phyloP scores from a whole-genome alignment of 1,284 basidiomycete genomes.

The Rhodotorula sp. region DNA sequence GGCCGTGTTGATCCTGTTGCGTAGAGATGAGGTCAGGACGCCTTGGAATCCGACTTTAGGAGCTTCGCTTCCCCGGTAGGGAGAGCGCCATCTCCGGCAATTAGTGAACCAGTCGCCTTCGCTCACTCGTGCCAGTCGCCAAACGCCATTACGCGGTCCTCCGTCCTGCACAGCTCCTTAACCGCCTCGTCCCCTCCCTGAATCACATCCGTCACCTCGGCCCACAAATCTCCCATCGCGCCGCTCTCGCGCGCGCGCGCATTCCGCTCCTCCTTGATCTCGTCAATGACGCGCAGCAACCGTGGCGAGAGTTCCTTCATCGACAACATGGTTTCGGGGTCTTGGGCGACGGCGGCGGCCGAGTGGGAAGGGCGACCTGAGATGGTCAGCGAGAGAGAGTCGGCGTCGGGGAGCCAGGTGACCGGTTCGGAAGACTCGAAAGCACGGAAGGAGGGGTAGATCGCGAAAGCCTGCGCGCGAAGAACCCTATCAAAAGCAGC shows the following conservation, averaged over 20 bases:
- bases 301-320: conserved; percentile 12
- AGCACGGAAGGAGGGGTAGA: conserved; percentile 27
- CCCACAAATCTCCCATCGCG: background rate
- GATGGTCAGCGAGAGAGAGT: conserved; percentile 24
- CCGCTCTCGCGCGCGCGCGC: background rate
- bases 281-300: conserved; percentile 6
- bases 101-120: no score
- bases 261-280: conserved; percentile 7
- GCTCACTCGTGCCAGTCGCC: conserved; percentile 25
- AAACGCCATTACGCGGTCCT: conserved; percentile 20
- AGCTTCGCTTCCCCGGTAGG: no score
- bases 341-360: background rate
- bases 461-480: conserved; percentile 15
- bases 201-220: background rate
- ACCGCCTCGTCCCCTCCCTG: conserved; percentile 4
- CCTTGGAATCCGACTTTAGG: no score
- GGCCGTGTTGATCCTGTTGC: conserved; percentile 17
- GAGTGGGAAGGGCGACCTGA: conserved; percentile 16
- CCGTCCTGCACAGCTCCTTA: background rate
- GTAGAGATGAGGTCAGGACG: background rate
- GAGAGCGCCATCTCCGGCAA: no score
- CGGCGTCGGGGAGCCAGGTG: conserved; percentile 20
- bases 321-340: no score
- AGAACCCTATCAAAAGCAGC: background rate
- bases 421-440: conserved; percentile 1